These are phyloP conservation scores for Physcomitrium patens DNA, from an alignment of 225 moss, liverwort and hornwort species.

Conservation along the genomic window DNA sequence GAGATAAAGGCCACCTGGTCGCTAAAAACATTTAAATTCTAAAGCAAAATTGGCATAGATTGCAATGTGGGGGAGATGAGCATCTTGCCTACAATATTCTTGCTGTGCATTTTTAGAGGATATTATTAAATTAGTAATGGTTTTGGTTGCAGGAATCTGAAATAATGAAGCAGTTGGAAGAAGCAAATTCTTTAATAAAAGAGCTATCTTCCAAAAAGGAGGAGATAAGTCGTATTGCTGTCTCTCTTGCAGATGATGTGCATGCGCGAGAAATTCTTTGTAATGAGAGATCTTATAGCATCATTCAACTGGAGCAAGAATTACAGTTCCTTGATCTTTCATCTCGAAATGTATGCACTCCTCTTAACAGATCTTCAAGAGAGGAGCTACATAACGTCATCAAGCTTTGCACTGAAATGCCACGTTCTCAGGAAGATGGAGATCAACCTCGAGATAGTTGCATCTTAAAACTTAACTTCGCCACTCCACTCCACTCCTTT, in stretches of 20 bases:
- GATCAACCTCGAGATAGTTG: slow-evolving; percentile 31
- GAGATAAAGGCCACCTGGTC: neutral
- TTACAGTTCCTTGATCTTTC: slow-evolving; percentile 54
- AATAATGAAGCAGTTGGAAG: slow-evolving; percentile 56
- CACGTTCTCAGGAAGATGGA: slow-evolving; percentile 1
- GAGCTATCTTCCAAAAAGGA: slow-evolving; percentile 39
- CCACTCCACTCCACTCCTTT: neutral
- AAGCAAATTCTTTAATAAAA: slow-evolving; percentile 56
- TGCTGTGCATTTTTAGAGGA: neutral
- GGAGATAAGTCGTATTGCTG: slow-evolving; percentile 15
- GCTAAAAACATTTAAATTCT: neutral
- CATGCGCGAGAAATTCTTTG: slow-evolving; percentile 32
- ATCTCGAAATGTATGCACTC: too few species aligned
- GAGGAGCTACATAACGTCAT: slow-evolving; percentile 26
- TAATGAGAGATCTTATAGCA: slow-evolving; percentile 43
- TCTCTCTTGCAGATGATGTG: slow-evolving; percentile 22
- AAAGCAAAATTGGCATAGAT: too few species aligned
- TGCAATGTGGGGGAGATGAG: neutral
- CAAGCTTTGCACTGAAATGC: slow-evolving; percentile 20
- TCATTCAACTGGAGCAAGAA: slow-evolving; percentile 59
- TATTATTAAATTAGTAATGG: neutral
- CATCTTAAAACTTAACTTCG: slow-evolving; percentile 33
- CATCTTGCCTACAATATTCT: neutral
- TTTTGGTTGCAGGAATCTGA: slow-evolving; percentile 50
- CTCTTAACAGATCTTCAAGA: neutral